These are phyloP conservation scores for Astrothelium subdiscretum DNA, from an alignment of 495 filamentous ascomycete genomes.

Conservation along the genomic window DNA sequence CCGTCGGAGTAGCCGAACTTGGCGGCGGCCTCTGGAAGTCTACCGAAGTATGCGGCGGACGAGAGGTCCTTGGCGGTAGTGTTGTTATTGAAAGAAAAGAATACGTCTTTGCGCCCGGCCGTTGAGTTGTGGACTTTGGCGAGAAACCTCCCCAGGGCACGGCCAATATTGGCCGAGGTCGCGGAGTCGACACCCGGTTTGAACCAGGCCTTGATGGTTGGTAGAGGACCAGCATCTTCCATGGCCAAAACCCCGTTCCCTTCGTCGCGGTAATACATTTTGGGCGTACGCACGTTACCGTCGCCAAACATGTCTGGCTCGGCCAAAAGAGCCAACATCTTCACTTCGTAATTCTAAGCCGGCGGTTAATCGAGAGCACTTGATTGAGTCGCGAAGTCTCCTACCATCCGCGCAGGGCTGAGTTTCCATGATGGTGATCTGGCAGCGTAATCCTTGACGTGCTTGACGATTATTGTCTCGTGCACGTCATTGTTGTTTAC, in stretches of 20 bases:
- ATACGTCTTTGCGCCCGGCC: background rate
- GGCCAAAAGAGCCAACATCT: background rate
- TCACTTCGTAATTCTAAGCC: background rate
- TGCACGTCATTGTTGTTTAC: background rate
- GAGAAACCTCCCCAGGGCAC: conserved; percentile 1
- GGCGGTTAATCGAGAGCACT: background rate
- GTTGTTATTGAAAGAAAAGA: background rate
- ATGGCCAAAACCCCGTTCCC: background rate
- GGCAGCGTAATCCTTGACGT: conserved; percentile 1
- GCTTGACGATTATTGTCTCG: conserved; percentile 3
- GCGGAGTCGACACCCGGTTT: background rate
- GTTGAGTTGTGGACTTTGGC: conserved; percentile 4
- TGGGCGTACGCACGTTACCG: background rate
- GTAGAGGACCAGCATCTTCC: conserved; percentile 4
- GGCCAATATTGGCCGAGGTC: background rate
- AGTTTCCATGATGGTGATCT: conserved; percentile 3
- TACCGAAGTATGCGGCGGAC: background rate
- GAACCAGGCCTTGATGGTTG: conserved; percentile 2
- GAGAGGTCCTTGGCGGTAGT: conserved; percentile 1
- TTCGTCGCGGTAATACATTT: background rate
- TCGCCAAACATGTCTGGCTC: background rate
- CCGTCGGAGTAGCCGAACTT: conserved; percentile 3
- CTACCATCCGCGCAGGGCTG: conserved; percentile 1
- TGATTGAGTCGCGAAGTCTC: no score
- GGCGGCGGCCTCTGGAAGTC: background rate